Percentiles rank a stretch among this genome's conserved stretches.
Conservation (phyloP, 164 flowering plant genomes). For the Stephania japonica region DNA sequence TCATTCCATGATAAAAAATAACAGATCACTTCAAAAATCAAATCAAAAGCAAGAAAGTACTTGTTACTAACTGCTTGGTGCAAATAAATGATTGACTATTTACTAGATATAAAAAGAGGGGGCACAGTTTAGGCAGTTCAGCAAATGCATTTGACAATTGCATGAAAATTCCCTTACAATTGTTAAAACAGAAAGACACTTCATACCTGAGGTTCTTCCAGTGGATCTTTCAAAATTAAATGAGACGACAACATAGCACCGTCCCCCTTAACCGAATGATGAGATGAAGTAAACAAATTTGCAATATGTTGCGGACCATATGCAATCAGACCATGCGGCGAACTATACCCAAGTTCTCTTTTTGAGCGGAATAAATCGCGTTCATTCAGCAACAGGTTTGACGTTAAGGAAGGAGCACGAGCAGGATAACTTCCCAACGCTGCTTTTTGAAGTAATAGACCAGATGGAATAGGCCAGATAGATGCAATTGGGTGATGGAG, state of each 20-base stretch:
- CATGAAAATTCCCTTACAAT: background rate
- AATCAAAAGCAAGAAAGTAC: background rate
- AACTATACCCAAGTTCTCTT: constrained; percentile 57
- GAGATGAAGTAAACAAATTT: constrained; percentile 23
- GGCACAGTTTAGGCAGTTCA: background rate
- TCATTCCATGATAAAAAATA: too few species aligned
- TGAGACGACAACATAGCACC: constrained; percentile 52
- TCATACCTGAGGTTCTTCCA: constrained; percentile 77
- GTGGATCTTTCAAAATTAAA: constrained; percentile 70
- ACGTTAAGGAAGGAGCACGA: constrained; percentile 31
- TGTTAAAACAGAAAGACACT: background rate
- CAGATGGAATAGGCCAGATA: constrained; percentile 91
- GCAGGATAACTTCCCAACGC: constrained; percentile 39
- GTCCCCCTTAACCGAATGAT: constrained; percentile 37
- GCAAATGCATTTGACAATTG: background rate
- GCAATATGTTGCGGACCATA: constrained; percentile 42
- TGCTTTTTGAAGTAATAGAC: constrained; percentile 73
- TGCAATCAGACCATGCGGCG: constrained; percentile 28
- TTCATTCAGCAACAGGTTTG: constrained; percentile 35
- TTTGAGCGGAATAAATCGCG: constrained; percentile 44
- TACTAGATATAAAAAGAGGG: background rate
- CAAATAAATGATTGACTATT: background rate
- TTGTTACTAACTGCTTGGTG: background rate
- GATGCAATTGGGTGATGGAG: constrained; percentile 58
- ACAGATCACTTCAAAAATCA: background rate